These are phyloP conservation scores for Cyberlindnera misumaiensis DNA, from an alignment of 805 yeast species.

Conservation along the genomic window DNA sequence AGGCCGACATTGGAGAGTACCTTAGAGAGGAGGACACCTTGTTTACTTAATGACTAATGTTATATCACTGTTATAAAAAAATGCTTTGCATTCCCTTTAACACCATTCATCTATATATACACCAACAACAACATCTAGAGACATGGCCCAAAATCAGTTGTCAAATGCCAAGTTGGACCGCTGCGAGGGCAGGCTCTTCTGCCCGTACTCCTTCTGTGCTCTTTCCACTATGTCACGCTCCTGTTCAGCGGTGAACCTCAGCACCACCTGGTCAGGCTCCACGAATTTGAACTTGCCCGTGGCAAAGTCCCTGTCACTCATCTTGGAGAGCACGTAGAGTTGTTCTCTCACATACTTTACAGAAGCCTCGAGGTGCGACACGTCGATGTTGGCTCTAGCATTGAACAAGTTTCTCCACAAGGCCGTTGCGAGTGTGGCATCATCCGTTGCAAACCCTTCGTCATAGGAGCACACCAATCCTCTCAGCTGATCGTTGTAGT, in stretches of 20 bases:
- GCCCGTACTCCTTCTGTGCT: slow-evolving; percentile 42
- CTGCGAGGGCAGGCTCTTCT: slow-evolving; percentile 52
- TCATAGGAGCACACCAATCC: slow-evolving; percentile 90
- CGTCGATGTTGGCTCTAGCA: slow-evolving; percentile 74
- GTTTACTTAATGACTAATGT: slow-evolving; percentile 48
- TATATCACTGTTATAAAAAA: neutral
- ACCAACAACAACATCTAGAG: too few species aligned
- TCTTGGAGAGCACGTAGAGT: slow-evolving; percentile 75
- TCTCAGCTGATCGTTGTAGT: slow-evolving; percentile 81
- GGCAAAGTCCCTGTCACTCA: slow-evolving; percentile 90
- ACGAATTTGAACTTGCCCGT: slow-evolving; percentile 83
- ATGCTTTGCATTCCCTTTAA: too few species aligned
- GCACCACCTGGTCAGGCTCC: slow-evolving; percentile 73
- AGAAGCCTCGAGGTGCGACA: slow-evolving; percentile 77
- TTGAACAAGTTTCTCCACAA: slow-evolving; percentile 89
- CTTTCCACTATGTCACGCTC: slow-evolving; percentile 43
- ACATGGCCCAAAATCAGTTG: slow-evolving; percentile 5
- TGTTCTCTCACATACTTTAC: slow-evolving; percentile 90
- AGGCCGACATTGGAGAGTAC: slow-evolving; percentile 96
- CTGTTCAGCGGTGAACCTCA: slow-evolving; percentile 61
- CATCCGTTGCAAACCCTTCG: slow-evolving; percentile 80
- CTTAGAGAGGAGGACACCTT: slow-evolving; percentile 96
- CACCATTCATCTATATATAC: neutral
- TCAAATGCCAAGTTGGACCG: slow-evolving; percentile 33
- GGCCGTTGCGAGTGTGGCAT: slow-evolving; percentile 70